Percentiles rank a stretch among this genome's conserved stretches.
Evolutionary conservation across 768 basidiomycete species (phyloP).

Genomic region (Leccinum barrowsii): DNA sequence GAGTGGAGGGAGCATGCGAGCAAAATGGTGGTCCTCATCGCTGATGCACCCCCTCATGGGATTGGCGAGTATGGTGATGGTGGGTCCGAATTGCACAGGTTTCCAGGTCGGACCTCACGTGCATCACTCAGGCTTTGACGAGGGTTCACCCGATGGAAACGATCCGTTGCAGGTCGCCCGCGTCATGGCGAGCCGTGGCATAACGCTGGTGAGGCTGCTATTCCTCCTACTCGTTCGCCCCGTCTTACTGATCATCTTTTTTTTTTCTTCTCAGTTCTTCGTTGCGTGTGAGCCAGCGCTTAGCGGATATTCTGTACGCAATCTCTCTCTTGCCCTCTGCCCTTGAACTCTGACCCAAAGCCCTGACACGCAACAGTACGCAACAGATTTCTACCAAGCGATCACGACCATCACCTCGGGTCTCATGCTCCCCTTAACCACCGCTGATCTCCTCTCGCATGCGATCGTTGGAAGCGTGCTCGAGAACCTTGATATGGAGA

Average conservation of each 20-base stretch:
- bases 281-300: slow-evolving; percentile 98
- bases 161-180: slow-evolving; percentile 87
- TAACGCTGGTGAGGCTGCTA: slow-evolving; percentile 67
- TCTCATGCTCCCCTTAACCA: slow-evolving; percentile 93
- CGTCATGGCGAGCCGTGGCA: slow-evolving; percentile 87
- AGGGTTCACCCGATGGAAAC: slow-evolving; percentile 90
- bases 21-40: slow-evolving; percentile 96
- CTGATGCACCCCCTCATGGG: slow-evolving; percentile 96
- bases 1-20: slow-evolving; percentile 86
- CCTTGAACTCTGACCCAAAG: slow-evolving; percentile 13
- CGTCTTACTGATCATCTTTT: slow-evolving; percentile 1
- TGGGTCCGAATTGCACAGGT: slow-evolving; percentile 31
- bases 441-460: slow-evolving; percentile 89
- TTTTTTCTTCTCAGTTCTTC: slow-evolving; percentile 65
- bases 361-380: slow-evolving; percentile 51
- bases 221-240: background rate
- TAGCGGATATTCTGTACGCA: slow-evolving; percentile 81
- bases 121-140: slow-evolving; percentile 70
- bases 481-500: slow-evolving; percentile 98
- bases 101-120: slow-evolving; percentile 12
- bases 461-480: slow-evolving; percentile 96
- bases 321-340: slow-evolving; percentile 10
- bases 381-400: slow-evolving; percentile 93
- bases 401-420: slow-evolving; percentile 92
- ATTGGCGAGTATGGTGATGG: slow-evolving; percentile 97